These are phyloP conservation scores for Sphaerulina musiva DNA, from an alignment of 2,329 filamentous ascomycete species.

Conservation along the genomic window DNA sequence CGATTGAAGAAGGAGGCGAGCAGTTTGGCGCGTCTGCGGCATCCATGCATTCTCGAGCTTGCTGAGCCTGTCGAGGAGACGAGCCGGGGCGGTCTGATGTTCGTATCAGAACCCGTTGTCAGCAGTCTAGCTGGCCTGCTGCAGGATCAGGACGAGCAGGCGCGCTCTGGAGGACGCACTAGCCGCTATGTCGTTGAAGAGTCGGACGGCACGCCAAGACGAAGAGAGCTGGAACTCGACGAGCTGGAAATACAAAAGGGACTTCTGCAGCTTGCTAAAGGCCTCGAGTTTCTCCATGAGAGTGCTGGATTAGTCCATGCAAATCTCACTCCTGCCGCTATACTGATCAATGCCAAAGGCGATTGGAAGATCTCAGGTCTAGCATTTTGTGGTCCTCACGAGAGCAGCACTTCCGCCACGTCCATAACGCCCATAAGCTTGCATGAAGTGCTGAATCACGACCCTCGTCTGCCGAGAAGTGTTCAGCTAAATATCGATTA, in stretches of 20 bases:
- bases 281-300: conserved; percentile 89
- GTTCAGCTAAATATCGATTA: conserved; percentile 92
- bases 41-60: conserved; percentile 86
- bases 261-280: conserved; percentile 84
- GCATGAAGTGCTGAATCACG: conserved; percentile 76
- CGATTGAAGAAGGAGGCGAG: conserved; percentile 86
- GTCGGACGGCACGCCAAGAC: conserved; percentile 59
- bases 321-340: conserved; percentile 86
- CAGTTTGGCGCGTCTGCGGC: conserved; percentile 76
- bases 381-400: conserved; percentile 75
- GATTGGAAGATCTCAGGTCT: conserved; percentile 99
- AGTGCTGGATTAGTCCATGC: conserved; percentile 90
- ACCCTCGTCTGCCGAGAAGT: conserved; percentile 69
- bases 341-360: conserved; percentile 92
- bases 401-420: conserved; percentile 58
- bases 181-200: conserved; percentile 79
- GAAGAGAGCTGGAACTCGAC: conserved; percentile 85
- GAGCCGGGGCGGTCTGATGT: conserved; percentile 82
- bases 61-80: conserved; percentile 95
- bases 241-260: conserved; percentile 98
- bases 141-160: conserved; percentile 83
- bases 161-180: conserved; percentile 57
- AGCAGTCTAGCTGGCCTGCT: conserved; percentile 77
- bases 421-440: conserved; percentile 74
- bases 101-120: conserved; percentile 87